Evolutionary conservation across 2,329 filamentous ascomycete species (phyloP), one percentile per base, ranked within the genome.

Genomic region (Phyllachora maydis): DNA sequence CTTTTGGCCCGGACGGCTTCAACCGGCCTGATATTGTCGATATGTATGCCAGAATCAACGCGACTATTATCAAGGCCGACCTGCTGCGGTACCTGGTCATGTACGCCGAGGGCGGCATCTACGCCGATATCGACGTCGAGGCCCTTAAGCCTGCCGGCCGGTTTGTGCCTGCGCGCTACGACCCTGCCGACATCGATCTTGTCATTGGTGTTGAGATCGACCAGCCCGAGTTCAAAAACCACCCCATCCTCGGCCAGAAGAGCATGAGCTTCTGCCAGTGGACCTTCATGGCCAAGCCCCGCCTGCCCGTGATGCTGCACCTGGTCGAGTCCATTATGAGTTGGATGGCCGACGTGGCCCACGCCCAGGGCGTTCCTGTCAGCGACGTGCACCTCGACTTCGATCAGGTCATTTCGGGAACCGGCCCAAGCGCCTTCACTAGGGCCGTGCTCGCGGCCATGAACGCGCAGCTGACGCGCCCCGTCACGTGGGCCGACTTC

Each of bases 241-340:
- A 77, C 38, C 56, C 64, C 2, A 67, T 77, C 16, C 51, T 77
- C 1, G 71, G 72, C 9, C 57, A 55, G 23, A 77, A 77, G 44
- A 75, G 64, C 18, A 52, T 56, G 32, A 76, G 70, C 0, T 77
- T 78, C 40, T 77, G 71, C 40, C 72, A 77, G 37, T 78, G 72
- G 72, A 77, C 72, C 0, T 74, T 77, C 36, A 70, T 74, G 50
- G 63, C 62, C 34, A 73, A 75, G 38, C 69, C 72, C 1, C 50
- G 54, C n/a, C 57, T 69, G 14, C 67, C 68, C 2, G 66, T 77
- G 26, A 75, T 78, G 67, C 51, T 76, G 41, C 49, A 51, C 16
- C 53, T 78, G 4, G 60, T 77, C 22, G 67, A 76, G 39, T 64
- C 70, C 35, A 76, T 77, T 38, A 59, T 76, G 43, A 39, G 47